These are phyloP conservation scores for Exutisphaerella laricina DNA, from an alignment of 2,329 filamentous ascomycete genomes.

Conservation along the genomic window DNA sequence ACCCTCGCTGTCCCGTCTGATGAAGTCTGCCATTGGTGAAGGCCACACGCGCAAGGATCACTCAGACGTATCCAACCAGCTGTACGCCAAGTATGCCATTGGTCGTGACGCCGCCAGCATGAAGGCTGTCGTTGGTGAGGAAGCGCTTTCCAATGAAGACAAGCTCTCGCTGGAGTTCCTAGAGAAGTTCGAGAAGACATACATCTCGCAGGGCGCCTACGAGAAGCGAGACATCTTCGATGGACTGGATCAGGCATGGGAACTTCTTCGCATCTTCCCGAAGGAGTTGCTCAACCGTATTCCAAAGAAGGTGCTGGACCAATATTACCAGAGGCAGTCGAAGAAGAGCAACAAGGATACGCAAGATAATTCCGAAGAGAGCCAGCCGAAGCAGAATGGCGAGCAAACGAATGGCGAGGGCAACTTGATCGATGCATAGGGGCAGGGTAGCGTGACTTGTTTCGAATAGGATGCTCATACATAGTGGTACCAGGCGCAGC, in stretches of 20 bases:
- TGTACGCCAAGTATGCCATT: conserved; percentile 99
- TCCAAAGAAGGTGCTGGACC: conserved; percentile 49
- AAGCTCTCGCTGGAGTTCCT: conserved; percentile 97
- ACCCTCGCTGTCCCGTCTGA: conserved; percentile 94
- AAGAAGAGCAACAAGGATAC: conserved; percentile 43
- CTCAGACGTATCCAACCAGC: conserved; percentile 97
- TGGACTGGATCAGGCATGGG: conserved; percentile 94
- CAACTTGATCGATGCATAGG: conserved; percentile 25
- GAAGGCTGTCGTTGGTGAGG: conserved; percentile 99
- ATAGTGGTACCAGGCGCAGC: too few relatives aligned
- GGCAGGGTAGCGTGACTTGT: too few relatives aligned
- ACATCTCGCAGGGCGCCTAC: conserved; percentile 88
- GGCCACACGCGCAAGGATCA: conserved; percentile 95
- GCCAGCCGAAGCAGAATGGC: conserved; percentile 14
- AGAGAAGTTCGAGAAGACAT: conserved; percentile 95
- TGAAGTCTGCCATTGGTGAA: conserved; percentile 99
- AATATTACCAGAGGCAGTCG: conserved; percentile 46
- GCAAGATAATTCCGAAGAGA: conserved; percentile 37
- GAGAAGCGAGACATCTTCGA: conserved; percentile 89
- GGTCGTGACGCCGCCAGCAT: conserved; percentile 96
- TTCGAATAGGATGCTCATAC: too few relatives aligned
- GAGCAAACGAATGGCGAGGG: conserved; percentile 31
- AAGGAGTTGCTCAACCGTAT: conserved; percentile 93
- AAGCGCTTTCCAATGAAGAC: conserved; percentile 90
- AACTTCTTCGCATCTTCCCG: conserved; percentile 90